These are phyloP conservation scores for Straminergon stramineum DNA, from an alignment of 225 moss, liverwort and hornwort genomes.

Conservation along the genomic window DNA sequence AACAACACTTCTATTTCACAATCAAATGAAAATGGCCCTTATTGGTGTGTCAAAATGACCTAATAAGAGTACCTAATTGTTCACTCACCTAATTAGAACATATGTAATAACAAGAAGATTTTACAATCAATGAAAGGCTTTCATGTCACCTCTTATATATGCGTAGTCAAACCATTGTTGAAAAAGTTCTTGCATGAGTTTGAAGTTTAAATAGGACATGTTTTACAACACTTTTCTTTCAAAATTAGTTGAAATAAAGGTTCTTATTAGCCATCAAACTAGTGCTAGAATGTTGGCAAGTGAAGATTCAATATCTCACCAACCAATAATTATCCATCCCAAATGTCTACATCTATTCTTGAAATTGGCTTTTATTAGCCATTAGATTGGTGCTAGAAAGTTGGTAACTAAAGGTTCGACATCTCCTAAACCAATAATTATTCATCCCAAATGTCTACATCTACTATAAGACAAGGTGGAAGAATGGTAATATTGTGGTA, in stretches of 20 bases:
- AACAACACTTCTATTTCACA: neutral
- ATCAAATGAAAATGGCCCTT: neutral
- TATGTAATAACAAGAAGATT: too few species aligned
- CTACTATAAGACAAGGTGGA: accelerated
- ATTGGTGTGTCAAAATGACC: accelerated
- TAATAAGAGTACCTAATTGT: neutral
- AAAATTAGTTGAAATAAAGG: neutral
- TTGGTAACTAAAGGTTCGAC: neutral
- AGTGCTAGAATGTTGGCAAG: neutral
- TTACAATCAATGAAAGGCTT: neutral
- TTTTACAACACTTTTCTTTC: neutral
- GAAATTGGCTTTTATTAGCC: neutral
- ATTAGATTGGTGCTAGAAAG: accelerated
- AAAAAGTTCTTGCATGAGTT: neutral
- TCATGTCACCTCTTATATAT: neutral
- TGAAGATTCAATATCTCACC: neutral
- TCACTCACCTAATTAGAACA: neutral
- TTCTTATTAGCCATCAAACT: accelerated
- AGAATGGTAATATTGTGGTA: accelerated
- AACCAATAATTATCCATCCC: accelerated
- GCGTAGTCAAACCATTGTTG: accelerated
- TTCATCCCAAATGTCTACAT: accelerated
- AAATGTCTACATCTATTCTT: neutral
- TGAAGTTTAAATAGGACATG: too few species aligned
- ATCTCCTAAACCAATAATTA: neutral